phyloP scores from a whole-genome alignment of 805 yeast genomes.

The Candida peoriensis region DNA sequence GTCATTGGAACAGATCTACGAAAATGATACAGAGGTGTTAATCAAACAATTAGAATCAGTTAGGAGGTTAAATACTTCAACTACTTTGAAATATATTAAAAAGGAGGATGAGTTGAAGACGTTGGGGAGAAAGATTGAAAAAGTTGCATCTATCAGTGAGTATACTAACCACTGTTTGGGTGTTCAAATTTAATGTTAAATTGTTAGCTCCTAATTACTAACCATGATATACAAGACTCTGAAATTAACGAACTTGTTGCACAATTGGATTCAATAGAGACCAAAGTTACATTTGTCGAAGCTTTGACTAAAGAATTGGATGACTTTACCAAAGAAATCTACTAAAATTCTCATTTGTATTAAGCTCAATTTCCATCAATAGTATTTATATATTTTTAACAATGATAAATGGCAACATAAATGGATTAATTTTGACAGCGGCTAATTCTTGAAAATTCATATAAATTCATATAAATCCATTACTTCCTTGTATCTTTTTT shows the following conservation, averaged over 20 bases:
- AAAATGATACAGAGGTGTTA: constrained; percentile 33
- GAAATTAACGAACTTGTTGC: constrained; percentile 22
- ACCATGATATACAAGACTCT: constrained; percentile 14
- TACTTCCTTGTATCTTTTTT: too few species aligned
- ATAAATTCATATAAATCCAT: too few species aligned
- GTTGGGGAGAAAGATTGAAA: constrained; percentile 18
- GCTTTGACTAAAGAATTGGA: constrained; percentile 16
- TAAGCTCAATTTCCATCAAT: too few species aligned
- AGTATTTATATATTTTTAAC: too few species aligned
- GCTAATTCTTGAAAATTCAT: too few species aligned
- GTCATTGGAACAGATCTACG: constrained; percentile 30
- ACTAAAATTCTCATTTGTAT: too few species aligned
- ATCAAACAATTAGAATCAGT: constrained; percentile 41
- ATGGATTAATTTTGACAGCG: too few species aligned
- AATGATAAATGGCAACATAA: too few species aligned
- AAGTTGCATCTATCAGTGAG: constrained; percentile 16
- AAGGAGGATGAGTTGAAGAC: constrained; percentile 38
- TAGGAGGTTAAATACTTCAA: constrained; percentile 53
- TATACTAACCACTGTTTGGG: constrained; percentile 2
- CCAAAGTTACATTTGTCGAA: constrained; percentile 14
- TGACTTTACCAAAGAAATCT: constrained; percentile 12
- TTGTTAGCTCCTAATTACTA: neutral
- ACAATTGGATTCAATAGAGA: constrained; percentile 11
- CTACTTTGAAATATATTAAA: constrained; percentile 45
- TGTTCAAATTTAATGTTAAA: constrained; percentile 1